Evolutionary conservation across 1,284 basidiomycete genomes (phyloP), one percentile per base, ranked within the genome.

Genomic region (Cutaneotrichosporon mucoides): DNA sequence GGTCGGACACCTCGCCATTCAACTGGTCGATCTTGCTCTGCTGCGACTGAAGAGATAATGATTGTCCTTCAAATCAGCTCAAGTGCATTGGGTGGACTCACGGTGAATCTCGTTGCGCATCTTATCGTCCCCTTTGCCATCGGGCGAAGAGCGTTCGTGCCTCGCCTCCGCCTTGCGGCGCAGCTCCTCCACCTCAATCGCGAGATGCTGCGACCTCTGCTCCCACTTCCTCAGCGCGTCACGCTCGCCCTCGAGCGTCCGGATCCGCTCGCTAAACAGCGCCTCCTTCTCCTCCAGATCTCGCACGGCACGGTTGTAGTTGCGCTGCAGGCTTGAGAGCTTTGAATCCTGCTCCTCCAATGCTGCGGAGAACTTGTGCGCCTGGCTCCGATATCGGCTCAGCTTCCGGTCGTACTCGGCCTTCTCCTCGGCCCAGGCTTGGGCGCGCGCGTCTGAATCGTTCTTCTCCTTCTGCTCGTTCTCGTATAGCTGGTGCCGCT

Each of bases 181-280:
- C 53, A 66, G 60, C 59, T 72, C 71, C 59, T 78, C 76, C 6
- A 78, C 59, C 53, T 75, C 69, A 36, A 76, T 75, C 1, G 69
- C 59, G 8, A 78, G 57, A 11, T 67, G 64, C 35, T 69, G 67
- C 1, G 76, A 75, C 11, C 69, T 65, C 34, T 68, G 59, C 48
- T 76, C 66, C 67, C 72, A 73, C 4, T 55, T 56, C 44, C 63
- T 65, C 35, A 76, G 43, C 8, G 55, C 56, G 8, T 73, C 67
- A 1, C 68, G 45, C 47, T 73, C 69, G 2, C 59, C 60, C 47
- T 75, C 70, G 1, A 72, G 47, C 35, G 72, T 71, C 16, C 57
- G 46, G n/a, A 75, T 34, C 5, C 71, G 60, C 2, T 55, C 58
- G 16, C 60, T 54, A 4, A 72, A 59, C 12, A 73, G 50, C 1